A percentile compares a stretch with the other conserved stretches of the same genome.
phyloP scores from a whole-genome alignment of 371 early-diverging fungal genomes.

The Mortierella sp. region DNA sequence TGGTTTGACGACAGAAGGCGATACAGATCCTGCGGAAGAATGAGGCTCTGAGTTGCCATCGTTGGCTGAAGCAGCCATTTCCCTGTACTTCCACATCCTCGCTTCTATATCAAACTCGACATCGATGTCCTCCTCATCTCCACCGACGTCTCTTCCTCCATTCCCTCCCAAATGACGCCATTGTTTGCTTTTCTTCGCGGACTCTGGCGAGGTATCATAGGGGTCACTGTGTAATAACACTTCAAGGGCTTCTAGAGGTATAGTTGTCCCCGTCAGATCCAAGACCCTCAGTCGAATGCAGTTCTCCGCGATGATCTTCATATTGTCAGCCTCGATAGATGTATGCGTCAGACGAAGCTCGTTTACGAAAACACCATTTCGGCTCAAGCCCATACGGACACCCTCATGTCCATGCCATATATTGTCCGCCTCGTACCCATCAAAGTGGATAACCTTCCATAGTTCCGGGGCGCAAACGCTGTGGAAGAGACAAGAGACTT shows the following conservation, averaged over 20 bases:
- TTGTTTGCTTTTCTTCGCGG: conserved; percentile 6
- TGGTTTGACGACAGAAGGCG: too few relatives aligned
- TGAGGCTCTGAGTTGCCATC: too few relatives aligned
- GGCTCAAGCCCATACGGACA: conserved; percentile 25
- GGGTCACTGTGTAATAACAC: conserved; percentile 36
- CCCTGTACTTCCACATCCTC: too few relatives aligned
- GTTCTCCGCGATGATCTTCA: conserved; percentile 31
- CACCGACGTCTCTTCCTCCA: conserved; percentile 6
- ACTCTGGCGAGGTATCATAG: background rate
- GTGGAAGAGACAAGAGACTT: conserved; percentile 23
- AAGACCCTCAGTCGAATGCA: conserved; percentile 16
- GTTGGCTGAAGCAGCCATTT: too few relatives aligned
- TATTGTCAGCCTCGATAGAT: conserved; percentile 22
- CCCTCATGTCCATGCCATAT: conserved; percentile 22
- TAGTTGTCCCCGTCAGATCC: too few relatives aligned
- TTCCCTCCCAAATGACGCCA: background rate
- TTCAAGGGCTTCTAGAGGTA: conserved; percentile 21
- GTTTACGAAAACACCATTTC: conserved; percentile 24
- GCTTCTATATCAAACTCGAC: too few relatives aligned
- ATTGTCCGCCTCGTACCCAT: background rate
- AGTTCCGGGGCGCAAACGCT: conserved; percentile 9
- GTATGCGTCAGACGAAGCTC: background rate
- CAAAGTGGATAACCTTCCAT: conserved; percentile 11
- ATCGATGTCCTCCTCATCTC: conserved; percentile 7
- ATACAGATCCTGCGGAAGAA: too few relatives aligned